Evolutionary conservation across 2,329 filamentous ascomycete genomes (phyloP).

Genomic region (Aspergillus felis): DNA sequence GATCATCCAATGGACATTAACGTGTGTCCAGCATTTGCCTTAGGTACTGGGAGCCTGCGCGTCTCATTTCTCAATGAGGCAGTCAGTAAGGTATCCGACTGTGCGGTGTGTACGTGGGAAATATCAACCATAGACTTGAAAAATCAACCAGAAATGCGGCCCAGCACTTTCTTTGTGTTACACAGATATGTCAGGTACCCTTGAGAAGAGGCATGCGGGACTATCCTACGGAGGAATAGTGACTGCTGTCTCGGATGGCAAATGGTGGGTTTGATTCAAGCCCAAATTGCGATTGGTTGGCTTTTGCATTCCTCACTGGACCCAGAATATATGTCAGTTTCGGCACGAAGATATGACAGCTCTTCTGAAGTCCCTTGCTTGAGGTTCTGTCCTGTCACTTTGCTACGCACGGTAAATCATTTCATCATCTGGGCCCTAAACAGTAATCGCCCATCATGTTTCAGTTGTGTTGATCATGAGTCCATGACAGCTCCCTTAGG

Average conservation of each 20-base stretch:
- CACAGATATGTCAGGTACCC: neutral
- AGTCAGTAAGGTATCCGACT: neutral
- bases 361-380: constrained; percentile 11
- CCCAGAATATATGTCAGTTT: neutral
- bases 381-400: constrained; percentile 3
- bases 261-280: neutral
- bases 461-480: constrained; percentile 2
- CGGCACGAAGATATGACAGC: constrained; percentile 6
- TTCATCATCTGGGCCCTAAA: neutral
- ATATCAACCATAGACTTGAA: neutral
- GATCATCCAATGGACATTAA: constrained; percentile 8
- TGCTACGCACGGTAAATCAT: neutral
- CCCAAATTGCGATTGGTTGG: neutral
- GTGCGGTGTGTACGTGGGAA: neutral
- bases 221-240: neutral
- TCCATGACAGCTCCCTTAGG: neutral
- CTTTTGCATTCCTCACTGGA: neutral
- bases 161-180: neutral
- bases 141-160: neutral
- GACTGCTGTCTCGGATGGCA: neutral
- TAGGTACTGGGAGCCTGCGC: neutral
- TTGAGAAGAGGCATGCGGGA: neutral
- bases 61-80: neutral
- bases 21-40: neutral
- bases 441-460: constrained; percentile 7